phyloP scores from a whole-genome alignment of 2,329 filamentous ascomycete species.

The Huntiella abstrusa region DNA sequence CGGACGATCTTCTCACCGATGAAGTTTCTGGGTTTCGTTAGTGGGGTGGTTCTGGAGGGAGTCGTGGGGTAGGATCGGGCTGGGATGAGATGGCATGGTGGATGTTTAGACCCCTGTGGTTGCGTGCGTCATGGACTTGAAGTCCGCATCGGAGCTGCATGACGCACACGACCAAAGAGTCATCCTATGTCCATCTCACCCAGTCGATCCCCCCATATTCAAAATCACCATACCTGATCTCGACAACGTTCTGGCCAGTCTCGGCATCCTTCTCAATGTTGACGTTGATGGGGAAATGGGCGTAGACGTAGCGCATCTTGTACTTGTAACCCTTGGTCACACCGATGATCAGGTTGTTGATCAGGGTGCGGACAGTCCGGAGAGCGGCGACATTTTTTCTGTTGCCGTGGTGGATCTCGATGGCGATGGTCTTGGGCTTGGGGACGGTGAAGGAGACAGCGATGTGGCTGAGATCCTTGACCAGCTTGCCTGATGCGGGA shows the following conservation, averaged over 20 bases:
- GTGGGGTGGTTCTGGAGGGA: slow-evolving; percentile 14
- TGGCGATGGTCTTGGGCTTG: slow-evolving; percentile 72
- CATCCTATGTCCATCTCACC: neutral
- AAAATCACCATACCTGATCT: slow-evolving; percentile 62
- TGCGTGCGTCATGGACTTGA: neutral
- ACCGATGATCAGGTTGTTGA: slow-evolving; percentile 97
- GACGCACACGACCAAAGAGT: neutral
- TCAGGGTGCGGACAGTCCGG: slow-evolving; percentile 91
- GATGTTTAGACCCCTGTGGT: neutral
- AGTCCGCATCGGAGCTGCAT: neutral
- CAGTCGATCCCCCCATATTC: neutral
- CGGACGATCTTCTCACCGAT: slow-evolving; percentile 99
- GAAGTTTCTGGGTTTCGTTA: slow-evolving; percentile 52
- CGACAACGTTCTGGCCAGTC: slow-evolving; percentile 72
- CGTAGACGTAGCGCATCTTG: slow-evolving; percentile 99
- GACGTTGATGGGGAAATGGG: slow-evolving; percentile 99
- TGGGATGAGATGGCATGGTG: neutral
- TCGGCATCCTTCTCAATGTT: slow-evolving; percentile 94
- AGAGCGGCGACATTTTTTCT: slow-evolving; percentile 97
- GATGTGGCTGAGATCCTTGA: slow-evolving; percentile 91
- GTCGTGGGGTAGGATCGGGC: too few species aligned
- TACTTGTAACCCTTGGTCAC: slow-evolving; percentile 99
- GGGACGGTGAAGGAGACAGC: slow-evolving; percentile 88
- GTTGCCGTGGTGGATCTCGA: slow-evolving; percentile 95
- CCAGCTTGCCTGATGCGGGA: slow-evolving; percentile 56